These are phyloP conservation scores for Parachlorella kessleri DNA, from an alignment of 139 green algal genomes.

Conservation along the genomic window DNA sequence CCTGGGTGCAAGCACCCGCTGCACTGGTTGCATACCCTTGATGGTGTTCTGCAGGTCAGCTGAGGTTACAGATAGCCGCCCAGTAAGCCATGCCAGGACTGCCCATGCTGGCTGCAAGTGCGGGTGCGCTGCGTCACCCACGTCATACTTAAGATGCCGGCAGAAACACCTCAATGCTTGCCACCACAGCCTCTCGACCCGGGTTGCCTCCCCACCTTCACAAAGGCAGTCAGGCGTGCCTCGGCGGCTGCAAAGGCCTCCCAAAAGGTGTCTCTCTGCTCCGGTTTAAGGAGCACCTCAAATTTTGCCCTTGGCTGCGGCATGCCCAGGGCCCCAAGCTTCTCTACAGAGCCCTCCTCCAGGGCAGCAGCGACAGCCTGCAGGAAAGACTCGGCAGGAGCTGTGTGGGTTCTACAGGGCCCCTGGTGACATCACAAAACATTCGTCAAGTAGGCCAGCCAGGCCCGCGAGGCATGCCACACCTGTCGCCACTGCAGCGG, in stretches of 20 bases:
- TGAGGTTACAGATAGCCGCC: too few species aligned
- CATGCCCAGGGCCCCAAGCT: neutral
- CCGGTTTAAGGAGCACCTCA: too few species aligned
- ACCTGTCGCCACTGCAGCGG: neutral
- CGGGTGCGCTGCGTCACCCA: too few species aligned
- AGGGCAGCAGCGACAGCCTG: too few species aligned
- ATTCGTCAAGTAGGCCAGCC: neutral
- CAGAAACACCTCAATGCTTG: neutral
- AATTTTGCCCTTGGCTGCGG: neutral
- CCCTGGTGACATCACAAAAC: neutral
- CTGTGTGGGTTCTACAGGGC: neutral
- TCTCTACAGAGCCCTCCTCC: neutral
- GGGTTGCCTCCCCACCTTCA: neutral
- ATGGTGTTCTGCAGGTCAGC: too few species aligned
- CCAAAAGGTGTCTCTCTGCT: conserved; percentile 9
- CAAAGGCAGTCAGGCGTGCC: neutral
- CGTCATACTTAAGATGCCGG: too few species aligned
- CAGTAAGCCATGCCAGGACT: too few species aligned
- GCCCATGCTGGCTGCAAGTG: too few species aligned
- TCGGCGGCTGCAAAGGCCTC: neutral
- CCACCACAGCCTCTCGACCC: neutral
- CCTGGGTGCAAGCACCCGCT: too few species aligned
- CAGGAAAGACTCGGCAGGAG: too few species aligned
- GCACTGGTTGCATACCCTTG: too few species aligned
- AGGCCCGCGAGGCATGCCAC: neutral